Base-by-base conservation (phyloP, 352 stramenopile genomes). In the Aphanomyces astaci region DNA sequence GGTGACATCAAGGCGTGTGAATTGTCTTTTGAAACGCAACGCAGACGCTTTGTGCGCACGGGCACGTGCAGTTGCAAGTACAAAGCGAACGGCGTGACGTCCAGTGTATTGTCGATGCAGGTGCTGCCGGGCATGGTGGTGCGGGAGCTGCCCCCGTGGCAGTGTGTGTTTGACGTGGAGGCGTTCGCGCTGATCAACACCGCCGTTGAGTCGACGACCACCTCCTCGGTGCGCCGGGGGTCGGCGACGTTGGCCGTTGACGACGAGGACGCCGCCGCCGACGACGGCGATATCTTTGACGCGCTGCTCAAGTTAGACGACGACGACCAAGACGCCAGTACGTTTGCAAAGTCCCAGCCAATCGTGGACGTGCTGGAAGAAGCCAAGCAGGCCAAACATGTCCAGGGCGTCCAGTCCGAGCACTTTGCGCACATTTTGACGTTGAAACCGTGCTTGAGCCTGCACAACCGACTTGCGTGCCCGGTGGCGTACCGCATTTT, bases 111-210 rank as follows among this genome's bases (percentile, higher is more conserved):
- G 24, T 75, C 63, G 52, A 77, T 15, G 70, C 81, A 49, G 77
- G 70, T 30, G 77, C 74, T 95, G 19, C 83, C 84, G 13, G 87
- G 87, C 1, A 94, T 90, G 48, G 81, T 95, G 52, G 84, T 91
- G 59, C 85, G 86, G 31, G 87, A 95, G 69, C 70, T 95, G 31
- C 85, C 85, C 39, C 81, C 82, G 4, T 95, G 85, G 87, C 92
- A 93, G 64, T 94, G 87, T 59, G 92, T 82, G 0, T 95, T 94
- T 57, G 87, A 95, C 54, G 84, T 95, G 11, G 87, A 95, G 71
- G 87, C 84, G 22, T 95, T 90, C 59, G 76, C 49, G 76, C 76
- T 19, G 84, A 91, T 22, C 80, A 93, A 3, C 65, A 68, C 39
- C 31, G 51, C 60, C 57, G 43, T 77, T 66, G 59, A 30, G n/a